Evolutionary conservation across 2,329 filamentous ascomycete genomes (phyloP), one percentile per base, ranked within the genome.

Genomic region (Fusarium sacchari): DNA sequence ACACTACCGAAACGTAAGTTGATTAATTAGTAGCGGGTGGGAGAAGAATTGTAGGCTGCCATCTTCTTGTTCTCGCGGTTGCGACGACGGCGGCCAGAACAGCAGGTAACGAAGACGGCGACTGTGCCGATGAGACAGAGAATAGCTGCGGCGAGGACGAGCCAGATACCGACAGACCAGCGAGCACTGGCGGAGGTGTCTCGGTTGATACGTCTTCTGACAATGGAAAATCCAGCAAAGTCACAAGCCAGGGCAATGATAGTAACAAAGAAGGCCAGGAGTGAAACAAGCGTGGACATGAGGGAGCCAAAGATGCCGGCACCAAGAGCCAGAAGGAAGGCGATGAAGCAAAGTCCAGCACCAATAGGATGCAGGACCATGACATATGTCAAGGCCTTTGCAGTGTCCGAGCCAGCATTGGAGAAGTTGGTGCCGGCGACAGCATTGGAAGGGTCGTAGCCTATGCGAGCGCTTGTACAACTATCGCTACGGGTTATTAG

Each of bases 311-410:
- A 67, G 56, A 88, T 72, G 66, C 88, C 87, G 6, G 88, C 82
- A 68, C 86, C 86, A 40, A 89, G 79, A 50, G 86, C 86, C 55
- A 90, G 81, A 52, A 90, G 77, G 81, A 90, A 90, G 67, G 88
- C 87, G 70, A 91, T 82, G 82, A 91, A 91, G 74, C 86, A 83
- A 7, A 91, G 79, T 62, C 82, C 88, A 67, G 85, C 84, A n/a
- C 85, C 88, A 76, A 92, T 82, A 34, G 90, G 89, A 82, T 92
- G 90, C 66, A 92, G 84, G 59, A 92, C 81, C 88, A 92, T 88
- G 70, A 88, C 87, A 71, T 84, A 83, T 46, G 89, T 91, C 44
- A 91, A 83, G 34, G 80, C 82, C 71, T 84, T 84, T 65, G 85
- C 80, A 40, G 87, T 86, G 69, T 83, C 80, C 64, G 81, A 80